Evolutionary conservation across 768 basidiomycete species (phyloP).

Genomic region (Suillus luteus): DNA sequence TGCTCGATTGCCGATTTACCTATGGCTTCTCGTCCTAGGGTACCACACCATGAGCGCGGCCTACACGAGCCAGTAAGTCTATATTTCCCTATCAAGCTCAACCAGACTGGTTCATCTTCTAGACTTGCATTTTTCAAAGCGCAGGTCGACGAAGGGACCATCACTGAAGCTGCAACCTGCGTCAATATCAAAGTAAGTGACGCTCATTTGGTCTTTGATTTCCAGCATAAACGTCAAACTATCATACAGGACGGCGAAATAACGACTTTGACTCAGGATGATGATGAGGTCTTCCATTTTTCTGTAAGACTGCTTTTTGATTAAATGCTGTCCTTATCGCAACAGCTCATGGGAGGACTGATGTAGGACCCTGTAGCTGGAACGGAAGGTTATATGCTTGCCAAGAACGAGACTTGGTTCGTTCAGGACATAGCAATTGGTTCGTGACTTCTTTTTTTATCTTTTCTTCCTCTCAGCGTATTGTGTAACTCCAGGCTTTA

Average conservation of each 20-base stretch:
- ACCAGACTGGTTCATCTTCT: background rate
- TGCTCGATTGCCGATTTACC: background rate
- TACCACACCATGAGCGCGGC: background rate
- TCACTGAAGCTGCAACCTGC: background rate
- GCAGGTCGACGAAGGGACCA: background rate
- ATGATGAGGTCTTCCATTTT: slow-evolving; percentile 1
- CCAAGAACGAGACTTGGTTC: background rate
- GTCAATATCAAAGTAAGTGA: background rate
- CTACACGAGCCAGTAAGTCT: background rate
- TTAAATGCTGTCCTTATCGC: background rate
- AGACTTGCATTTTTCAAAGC: background rate
- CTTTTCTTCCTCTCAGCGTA: background rate
- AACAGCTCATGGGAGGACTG: background rate
- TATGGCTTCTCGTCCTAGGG: background rate
- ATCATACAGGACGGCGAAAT: background rate
- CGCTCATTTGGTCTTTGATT: too few relatives aligned
- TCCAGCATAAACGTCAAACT: background rate
- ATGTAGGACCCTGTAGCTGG: background rate
- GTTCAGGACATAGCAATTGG: background rate
- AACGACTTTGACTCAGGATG: background rate
- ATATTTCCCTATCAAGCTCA: background rate
- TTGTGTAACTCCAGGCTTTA: background rate
- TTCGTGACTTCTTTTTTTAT: background rate
- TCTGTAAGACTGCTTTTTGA: background rate
- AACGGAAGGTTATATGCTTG: too few relatives aligned